These are phyloP conservation scores for Moesziomyces globuligerus DNA, from an alignment of 1,284 basidiomycete species.

Conservation along the genomic window DNA sequence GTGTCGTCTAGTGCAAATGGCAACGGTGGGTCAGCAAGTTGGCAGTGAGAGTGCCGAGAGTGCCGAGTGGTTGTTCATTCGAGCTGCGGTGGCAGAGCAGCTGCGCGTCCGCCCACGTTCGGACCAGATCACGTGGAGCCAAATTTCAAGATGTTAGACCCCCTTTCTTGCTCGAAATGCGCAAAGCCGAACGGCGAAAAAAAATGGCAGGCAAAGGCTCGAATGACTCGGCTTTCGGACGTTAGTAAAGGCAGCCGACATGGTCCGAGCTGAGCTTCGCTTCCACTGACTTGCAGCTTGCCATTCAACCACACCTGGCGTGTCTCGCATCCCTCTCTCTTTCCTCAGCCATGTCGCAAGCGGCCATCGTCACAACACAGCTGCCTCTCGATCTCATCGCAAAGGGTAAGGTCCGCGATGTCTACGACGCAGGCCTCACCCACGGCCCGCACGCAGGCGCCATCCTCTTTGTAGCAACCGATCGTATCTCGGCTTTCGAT, in stretches of 20 bases:
- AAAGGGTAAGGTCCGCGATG: constrained; percentile 65
- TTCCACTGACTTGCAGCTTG: constrained; percentile 18
- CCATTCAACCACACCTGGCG: constrained; percentile 1
- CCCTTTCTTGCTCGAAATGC: no score
- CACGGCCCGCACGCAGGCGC: constrained; percentile 51
- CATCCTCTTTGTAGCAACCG: constrained; percentile 88
- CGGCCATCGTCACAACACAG: constrained; percentile 51
- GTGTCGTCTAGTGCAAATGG: no score
- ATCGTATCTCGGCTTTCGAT: constrained; percentile 96
- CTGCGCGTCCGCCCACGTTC: no score
- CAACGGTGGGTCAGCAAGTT: no score
- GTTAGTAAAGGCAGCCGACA: not conserved
- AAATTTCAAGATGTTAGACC: no score
- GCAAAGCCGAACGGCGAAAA: not conserved
- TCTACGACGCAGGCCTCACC: constrained; percentile 61
- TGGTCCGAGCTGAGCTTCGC: not conserved
- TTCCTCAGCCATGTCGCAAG: constrained; percentile 22
- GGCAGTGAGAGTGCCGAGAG: no score
- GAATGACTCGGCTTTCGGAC: not conserved
- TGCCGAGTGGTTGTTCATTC: no score
- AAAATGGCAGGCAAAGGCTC: no score
- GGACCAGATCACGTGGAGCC: no score
- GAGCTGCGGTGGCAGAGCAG: no score
- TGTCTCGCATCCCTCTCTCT: not conserved
- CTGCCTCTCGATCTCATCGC: constrained; percentile 64